Percentiles rank a stretch among this genome's conserved stretches.
These are phyloP conservation scores for Eragrostis tef DNA, from an alignment of 202 grass and related monocot species.

Conservation along the genomic window DNA sequence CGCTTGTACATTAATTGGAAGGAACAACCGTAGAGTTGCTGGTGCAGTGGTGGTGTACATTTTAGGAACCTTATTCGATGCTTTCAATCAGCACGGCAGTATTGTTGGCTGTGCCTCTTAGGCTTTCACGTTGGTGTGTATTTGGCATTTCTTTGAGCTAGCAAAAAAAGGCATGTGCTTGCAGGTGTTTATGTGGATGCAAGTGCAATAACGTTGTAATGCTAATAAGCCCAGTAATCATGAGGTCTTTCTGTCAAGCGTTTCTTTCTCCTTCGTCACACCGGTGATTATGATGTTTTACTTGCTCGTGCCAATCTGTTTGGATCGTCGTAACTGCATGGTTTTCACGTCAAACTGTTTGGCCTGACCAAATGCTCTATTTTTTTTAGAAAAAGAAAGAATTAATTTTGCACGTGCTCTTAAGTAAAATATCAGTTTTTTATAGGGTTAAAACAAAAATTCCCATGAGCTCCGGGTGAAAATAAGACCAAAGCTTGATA, in stretches of 20 bases:
- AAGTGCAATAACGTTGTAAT: slow-evolving; percentile 34
- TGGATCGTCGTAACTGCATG: no score
- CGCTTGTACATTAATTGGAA: slow-evolving; percentile 45
- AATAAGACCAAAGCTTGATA: no score
- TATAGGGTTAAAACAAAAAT: no score
- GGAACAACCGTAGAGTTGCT: slow-evolving; percentile 30
- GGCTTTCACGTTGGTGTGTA: slow-evolving; percentile 27
- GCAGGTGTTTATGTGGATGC: slow-evolving; percentile 35
- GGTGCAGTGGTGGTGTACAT: slow-evolving; percentile 36
- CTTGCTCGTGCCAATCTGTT: no score
- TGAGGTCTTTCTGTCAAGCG: not conserved
- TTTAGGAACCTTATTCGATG: slow-evolving; percentile 46
- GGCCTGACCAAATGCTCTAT: no score
- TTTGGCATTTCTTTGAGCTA: slow-evolving; percentile 45
- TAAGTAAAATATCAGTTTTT: no score
- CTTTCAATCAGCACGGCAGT: slow-evolving; percentile 21
- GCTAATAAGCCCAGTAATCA: slow-evolving; percentile 33
- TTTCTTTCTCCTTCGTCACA: not conserved
- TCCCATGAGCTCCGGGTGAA: no score
- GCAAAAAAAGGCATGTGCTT: slow-evolving; percentile 30
- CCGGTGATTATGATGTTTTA: no score
- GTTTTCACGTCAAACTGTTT: no score
- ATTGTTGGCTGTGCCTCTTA: slow-evolving; percentile 11
- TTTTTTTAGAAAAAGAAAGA: no score
- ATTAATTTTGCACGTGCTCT: no score